Conservation (phyloP, 139 green algal species). For the Yamagishiella unicocca region DNA sequence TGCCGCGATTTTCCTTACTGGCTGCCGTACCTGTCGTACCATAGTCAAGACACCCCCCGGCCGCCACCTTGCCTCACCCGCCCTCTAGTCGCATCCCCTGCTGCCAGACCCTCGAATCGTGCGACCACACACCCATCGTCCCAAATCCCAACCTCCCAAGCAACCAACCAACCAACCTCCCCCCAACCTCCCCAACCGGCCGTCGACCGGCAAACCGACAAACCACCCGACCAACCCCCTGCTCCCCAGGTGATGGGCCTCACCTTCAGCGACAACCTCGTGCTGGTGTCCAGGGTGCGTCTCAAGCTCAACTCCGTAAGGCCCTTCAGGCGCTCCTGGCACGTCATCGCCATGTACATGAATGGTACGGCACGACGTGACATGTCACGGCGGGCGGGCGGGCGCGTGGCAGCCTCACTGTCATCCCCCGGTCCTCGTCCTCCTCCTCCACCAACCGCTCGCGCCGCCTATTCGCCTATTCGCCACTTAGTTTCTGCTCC, state of each 20-base stretch:
- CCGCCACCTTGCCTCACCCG: neutral
- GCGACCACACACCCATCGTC: neutral
- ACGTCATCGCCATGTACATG: slow-evolving; percentile 33
- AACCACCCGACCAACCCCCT: neutral
- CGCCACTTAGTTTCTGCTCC: neutral
- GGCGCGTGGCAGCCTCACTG: no score
- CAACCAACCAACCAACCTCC: neutral
- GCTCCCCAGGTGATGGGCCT: slow-evolving; percentile 32
- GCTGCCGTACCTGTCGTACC: no score
- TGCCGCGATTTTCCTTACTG: no score
- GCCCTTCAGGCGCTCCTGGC: slow-evolving; percentile 32
- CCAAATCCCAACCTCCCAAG: no score
- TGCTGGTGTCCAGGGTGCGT: neutral
- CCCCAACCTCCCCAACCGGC: neutral
- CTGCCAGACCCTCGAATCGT: neutral
- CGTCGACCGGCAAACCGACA: neutral
- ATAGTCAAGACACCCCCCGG: neutral
- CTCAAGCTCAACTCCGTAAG: slow-evolving; percentile 8
- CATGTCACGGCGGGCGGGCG: no score
- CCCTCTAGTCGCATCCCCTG: neutral
- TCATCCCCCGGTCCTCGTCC: no score
- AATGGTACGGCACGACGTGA: neutral
- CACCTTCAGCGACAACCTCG: slow-evolving; percentile 19
- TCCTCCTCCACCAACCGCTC: neutral
- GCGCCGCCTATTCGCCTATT: neutral